Percentiles rank a stretch among this genome's conserved stretches.
phyloP scores from a whole-genome alignment of 805 yeast genomes.

The Zygotorulaspora danielsina region DNA sequence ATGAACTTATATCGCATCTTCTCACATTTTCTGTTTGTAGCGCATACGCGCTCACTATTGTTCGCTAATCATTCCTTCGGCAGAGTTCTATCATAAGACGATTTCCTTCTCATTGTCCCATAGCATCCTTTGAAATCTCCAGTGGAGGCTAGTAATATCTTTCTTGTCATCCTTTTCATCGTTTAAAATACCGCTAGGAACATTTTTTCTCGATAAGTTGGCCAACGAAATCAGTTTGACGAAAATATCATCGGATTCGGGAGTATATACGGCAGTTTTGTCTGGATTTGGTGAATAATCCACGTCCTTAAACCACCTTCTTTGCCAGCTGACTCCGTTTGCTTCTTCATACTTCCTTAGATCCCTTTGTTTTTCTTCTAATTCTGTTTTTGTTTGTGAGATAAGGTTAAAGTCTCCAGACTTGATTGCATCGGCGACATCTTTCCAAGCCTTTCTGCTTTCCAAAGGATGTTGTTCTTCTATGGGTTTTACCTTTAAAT shows the following conservation, averaged over 20 bases:
- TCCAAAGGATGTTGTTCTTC: conserved; percentile 78
- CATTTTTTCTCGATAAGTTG: conserved; percentile 56
- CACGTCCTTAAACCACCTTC: conserved; percentile 70
- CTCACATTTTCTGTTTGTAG: neutral
- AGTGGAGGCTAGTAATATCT: conserved; percentile 49
- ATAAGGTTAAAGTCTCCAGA: conserved; percentile 72
- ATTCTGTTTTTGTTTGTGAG: conserved; percentile 64
- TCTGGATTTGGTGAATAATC: conserved; percentile 37
- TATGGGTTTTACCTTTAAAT: conserved; percentile 70
- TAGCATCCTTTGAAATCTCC: conserved; percentile 59
- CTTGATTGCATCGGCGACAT: conserved; percentile 83
- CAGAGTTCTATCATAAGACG: conserved; percentile 9
- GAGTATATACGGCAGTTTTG: conserved; percentile 26
- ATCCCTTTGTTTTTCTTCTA: conserved; percentile 84
- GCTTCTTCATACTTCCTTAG: conserved; percentile 69
- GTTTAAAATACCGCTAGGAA: conserved; percentile 59
- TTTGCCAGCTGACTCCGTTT: conserved; percentile 63
- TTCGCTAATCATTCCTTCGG: neutral
- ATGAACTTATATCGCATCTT: too few species aligned
- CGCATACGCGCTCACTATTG: conserved; percentile 4
- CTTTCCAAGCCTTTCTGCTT: conserved; percentile 82
- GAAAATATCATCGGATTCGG: conserved; percentile 37
- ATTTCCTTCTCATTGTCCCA: conserved; percentile 62
- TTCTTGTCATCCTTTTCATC: conserved; percentile 52
- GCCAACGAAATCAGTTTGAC: conserved; percentile 44